Base-by-base conservation (phyloP, 805 yeast genomes). In the Candida nonsorbophila region DNA sequence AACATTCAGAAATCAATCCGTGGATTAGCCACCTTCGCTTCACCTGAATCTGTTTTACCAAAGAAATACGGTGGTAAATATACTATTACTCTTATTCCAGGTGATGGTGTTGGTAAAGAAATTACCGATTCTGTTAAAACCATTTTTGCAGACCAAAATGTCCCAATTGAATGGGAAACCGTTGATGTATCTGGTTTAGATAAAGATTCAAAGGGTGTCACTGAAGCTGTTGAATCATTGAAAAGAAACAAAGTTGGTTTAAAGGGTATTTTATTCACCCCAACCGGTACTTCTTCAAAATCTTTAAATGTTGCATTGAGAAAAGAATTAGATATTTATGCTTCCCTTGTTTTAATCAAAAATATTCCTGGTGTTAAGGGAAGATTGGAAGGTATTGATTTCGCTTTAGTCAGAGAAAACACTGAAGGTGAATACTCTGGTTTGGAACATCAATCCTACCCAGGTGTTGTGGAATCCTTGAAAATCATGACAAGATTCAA, bases 381-480 rank as follows among this genome's bases (percentile, higher is more conserved):
- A 37, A 85, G 88, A 62, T 75, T 87, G 55, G 74, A 81, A 39
- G 87, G 84, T 45, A 84, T 90, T 43, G 96, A 88, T 67, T 75
- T 90, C 55, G 96, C 88, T 22, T 73, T 92, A 44, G 94, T 92
- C 57, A 86, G 98, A 74, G 98, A 92, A 68, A 92, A 92, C 74
- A 90, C 97, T 46, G 97, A 90, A 70, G 97, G 95, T 69, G 97
- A 90, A 68, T 90, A 86, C 72, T 90, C 97, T 29, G 97, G 97
- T 52, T 74, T 92, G 52, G 98, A 90, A 74, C 97, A 92, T 69
- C 92, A 83, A 63, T 84, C 95, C 27, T 92, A 85, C 50, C 94
- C 95, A 44, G 97, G 96, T 65, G 96, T 90, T 43, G 97, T 92
- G 44, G 97, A 90, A 73, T 84, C 95, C 23, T 72, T 88, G 51